Conservation (phyloP, 75 land plant species). For the Azolla pinnata region DNA sequence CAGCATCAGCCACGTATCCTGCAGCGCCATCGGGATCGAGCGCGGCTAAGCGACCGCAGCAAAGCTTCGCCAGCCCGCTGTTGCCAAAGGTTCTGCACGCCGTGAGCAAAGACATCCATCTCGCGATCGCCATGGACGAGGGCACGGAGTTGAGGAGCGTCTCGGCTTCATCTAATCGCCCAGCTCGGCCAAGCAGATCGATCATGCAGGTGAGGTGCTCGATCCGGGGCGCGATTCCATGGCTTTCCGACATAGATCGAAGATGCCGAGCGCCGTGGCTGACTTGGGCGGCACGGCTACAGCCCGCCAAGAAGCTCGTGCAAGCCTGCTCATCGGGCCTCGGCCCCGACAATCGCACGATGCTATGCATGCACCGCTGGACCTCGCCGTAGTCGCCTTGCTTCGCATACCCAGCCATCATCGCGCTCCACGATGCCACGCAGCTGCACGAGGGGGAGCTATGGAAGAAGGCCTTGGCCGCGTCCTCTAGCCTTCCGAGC, state of each 20-base stretch:
- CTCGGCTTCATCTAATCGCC: not conserved
- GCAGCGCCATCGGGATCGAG: too few species aligned
- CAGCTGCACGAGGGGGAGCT: conserved; percentile 1
- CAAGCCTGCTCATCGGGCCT: not conserved
- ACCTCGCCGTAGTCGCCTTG: conserved; percentile 28
- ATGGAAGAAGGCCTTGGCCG: conserved; percentile 35
- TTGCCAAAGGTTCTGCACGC: conserved; percentile 1
- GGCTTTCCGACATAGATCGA: not conserved
- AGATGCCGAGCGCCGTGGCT: not conserved
- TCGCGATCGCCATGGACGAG: not conserved
- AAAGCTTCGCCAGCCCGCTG: not conserved
- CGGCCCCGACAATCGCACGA: conserved; percentile 17
- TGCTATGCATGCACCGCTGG: conserved; percentile 20
- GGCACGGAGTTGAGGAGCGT: not conserved
- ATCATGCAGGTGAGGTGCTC: not conserved
- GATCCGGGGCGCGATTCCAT: not conserved
- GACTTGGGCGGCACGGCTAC: not conserved
- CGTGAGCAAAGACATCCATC: conserved; percentile 2
- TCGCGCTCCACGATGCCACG: conserved; percentile 37
- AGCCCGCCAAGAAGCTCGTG: not conserved
- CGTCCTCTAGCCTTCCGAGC: conserved; percentile 53
- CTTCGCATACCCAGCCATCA: conserved; percentile 30
- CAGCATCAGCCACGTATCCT: too few species aligned
- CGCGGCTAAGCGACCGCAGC: not conserved
- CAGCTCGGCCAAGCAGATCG: conserved; percentile 2